Evolutionary conservation across 2,329 filamentous ascomycete species (phyloP), one percentile per base, ranked within the genome.

Genomic region (Phaeophleospora eucalypticola): DNA sequence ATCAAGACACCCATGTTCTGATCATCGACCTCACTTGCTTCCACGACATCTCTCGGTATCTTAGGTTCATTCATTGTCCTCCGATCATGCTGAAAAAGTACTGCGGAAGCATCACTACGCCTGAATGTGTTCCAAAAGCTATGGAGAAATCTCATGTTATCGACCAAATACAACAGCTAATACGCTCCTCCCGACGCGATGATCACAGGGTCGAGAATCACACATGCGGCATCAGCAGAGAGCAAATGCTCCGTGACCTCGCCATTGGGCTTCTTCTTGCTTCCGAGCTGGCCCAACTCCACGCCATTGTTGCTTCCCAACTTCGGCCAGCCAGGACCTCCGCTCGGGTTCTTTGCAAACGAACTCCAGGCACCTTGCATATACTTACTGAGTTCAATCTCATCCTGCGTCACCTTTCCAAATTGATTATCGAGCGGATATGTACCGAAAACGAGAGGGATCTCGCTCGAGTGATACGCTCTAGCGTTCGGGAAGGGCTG

Each of bases 391-490:
- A 59, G 34, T 15, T 49, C 51, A n/a, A 50, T 45, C 36, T 57
- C 48, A 18, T 37, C 40, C 6, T 17, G 34, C n/a, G 57, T 60
- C 14, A 52, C 51, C 10, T 32, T 34, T 4, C 45, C 45, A n/a
- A 45, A 38, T 8, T 45, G 17, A 17, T 54, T 48, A 10, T 40
- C 20, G 14, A 52, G 41, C 12, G 58, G 45, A 24, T 57, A 57
- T 2, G 58, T 54, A n/a, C 57, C 55, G 36, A 51, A 59, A 2
- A 58, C 50, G 17, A 50, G 36, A 9, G 50, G 48, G 9, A 69
- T 62, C 34, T 70, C 68, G 3, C 57, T 54, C 14, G 46, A 48
- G 40, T 71, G 68, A 36, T 63, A 71, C 2, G 61, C 65, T 2
- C 64, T 63, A 6, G 42, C 38, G 33, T 52, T 48, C 1, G 53